Base-by-base conservation (phyloP, 140 eudicot genomes). In the Erigeron philadelphicus region DNA sequence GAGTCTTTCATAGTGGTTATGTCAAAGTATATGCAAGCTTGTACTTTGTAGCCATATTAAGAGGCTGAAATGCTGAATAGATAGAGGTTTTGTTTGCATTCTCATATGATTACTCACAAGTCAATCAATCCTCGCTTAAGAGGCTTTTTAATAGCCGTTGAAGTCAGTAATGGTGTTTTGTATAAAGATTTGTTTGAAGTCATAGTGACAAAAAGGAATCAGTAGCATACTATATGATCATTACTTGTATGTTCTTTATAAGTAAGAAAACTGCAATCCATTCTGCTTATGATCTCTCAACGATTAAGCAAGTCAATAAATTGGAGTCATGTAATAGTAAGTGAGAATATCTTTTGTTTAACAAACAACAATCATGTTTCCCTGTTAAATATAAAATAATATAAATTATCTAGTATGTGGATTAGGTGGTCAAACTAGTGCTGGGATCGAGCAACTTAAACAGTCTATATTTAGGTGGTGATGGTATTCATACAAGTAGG, bases 1-100 rank as follows among this genome's bases (percentile, higher is more conserved):
- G 61, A 67, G 61, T 67, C 46, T 67, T 31, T n/a, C 61, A 35
- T 10, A 49, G 59, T 66, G 47, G 19, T 13, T 23, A 46, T 66
- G 23, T 47, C 57, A 66, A 23, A 66, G 13, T 23, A 48, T 23
- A 18, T 47, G 8, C 59, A 66, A 13, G 13, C 31, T 67, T 13
- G 46, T 11, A 3, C 2, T 47, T 66, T 48, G 59, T 66, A 64
- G 40, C 19, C 4, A 48, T n/a, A 23, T 18, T 7, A 13, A 9
- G 1, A 50, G 25, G 16, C 58, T 50, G 47, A 67, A 67, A 12
- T 13, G 4, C 38, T 31, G 38, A 31, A 31, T 31, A 31, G 38
- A 31, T 31, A 4, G 3, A 31, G 38, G 38, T 31, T 31, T 31
- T 31, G 38, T 31, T 31, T 31, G 38, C 38, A 31, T 31, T 31